Evolutionary conservation across 495 filamentous ascomycete genomes (phyloP).

Genomic region (Penicillium bovifimosum): DNA sequence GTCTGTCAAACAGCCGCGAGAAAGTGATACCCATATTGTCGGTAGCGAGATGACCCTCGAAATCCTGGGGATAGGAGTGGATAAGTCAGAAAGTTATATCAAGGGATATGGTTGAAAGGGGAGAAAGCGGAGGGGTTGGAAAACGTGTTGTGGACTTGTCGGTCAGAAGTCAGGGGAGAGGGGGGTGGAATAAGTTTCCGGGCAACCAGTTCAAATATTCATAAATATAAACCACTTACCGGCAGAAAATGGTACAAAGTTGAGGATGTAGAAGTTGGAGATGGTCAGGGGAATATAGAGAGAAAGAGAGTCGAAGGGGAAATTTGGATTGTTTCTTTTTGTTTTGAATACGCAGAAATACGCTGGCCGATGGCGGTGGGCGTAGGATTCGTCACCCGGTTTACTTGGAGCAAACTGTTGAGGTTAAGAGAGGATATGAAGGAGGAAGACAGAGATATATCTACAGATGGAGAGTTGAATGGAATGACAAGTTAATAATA

Average conservation of each 20-base stretch:
- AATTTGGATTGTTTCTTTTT: slow-evolving; percentile 16
- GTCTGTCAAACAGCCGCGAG: slow-evolving; percentile 87
- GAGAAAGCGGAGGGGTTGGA: slow-evolving; percentile 13
- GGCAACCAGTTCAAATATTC: slow-evolving; percentile 1
- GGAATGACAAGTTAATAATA: not conserved
- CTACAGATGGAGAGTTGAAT: not conserved
- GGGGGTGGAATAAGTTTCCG: not conserved
- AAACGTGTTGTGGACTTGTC: slow-evolving; percentile 30
- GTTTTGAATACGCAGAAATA: slow-evolving; percentile 24
- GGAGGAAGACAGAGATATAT: not conserved
- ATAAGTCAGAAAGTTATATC: slow-evolving; percentile 21
- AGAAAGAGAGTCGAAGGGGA: slow-evolving; percentile 10
- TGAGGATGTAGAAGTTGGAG: slow-evolving; percentile 2
- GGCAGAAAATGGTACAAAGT: slow-evolving; percentile 13
- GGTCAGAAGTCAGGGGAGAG: slow-evolving; percentile 20
- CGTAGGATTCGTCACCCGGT: slow-evolving; percentile 13
- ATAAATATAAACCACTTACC: slow-evolving; percentile 6
- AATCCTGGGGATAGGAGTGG: slow-evolving; percentile 15
- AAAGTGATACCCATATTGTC: slow-evolving; percentile 90
- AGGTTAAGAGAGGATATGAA: not conserved
- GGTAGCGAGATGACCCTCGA: slow-evolving; percentile 26
- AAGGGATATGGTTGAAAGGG: slow-evolving; percentile 12
- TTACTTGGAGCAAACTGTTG: not conserved
- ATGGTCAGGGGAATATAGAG: slow-evolving; percentile 7
- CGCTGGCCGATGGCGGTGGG: slow-evolving; percentile 14